Evolutionary conservation across 2,329 filamentous ascomycete species (phyloP), one percentile per base, ranked within the genome.

Genomic region (Didymellaceae sp.): DNA sequence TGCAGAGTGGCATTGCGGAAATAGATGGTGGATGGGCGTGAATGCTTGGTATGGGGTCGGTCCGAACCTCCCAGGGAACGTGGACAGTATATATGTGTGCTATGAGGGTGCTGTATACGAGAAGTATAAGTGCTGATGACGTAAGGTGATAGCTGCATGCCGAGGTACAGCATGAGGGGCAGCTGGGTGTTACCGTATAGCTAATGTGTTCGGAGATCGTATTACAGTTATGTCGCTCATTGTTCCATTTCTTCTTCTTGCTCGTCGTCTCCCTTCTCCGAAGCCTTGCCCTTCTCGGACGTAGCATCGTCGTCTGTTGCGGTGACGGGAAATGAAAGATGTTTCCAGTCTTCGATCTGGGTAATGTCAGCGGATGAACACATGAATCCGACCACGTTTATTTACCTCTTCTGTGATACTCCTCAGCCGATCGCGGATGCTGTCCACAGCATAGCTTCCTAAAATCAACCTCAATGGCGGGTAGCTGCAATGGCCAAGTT

Each of bases 391-490:
- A 2, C 10, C 5, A 9, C 11, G 10, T 9, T 28, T 7, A 60
- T 65, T 61, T 59, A 95, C 83, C 77, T 99, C 94, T 74, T 97
- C 94, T 10, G 92, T 97, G 31, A 97, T 90, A 54, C 89, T 93
- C 59, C 91, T 84, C 66, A 97, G 75, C 16, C 93, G 82, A 75
- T 99, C 94, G 13, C 94, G 81, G 41, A 97, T 95, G 71, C 92
- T 97, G 73, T 99, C 93, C 28, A 97, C 93, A 1, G 94, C 93
- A 75, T 96, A 97, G 58, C 87, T 95, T 0, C 94, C 94, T 18
- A 97, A 75, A n/a, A 97, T 77, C 51, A 99, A 75, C 25, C 94
- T 79, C 57, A 97, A 72, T 0, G 94, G 94, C 40, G 94, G 94
- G 70, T 91, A 97, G n/a, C 86, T 88, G 75, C 93, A 97, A 77